Percentiles rank a stretch among this genome's conserved stretches.
Conservation (phyloP, 176 grass and related monocot species). For the sorghum (Sorghum bicolor) region Sorghum_bicolor_NCBIv3 NC_012872.2:47885001-47885500, state of each 20-base stretch:
- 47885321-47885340: neutral
- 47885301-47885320: too few species aligned
- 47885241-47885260: neutral
- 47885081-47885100: neutral
- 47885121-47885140: neutral
- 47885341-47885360: neutral
- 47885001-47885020: neutral
- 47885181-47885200: neutral
- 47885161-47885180: neutral
- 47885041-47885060: neutral
- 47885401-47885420: neutral
- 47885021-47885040: neutral
- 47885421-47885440: neutral
- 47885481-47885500: neutral
- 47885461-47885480: neutral
- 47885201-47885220: neutral
- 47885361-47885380: neutral
- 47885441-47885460: too few species aligned
- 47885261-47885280: neutral
- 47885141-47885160: neutral
- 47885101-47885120: too few species aligned
- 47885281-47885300: neutral
- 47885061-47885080: conserved; percentile 27
- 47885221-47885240: neutral
- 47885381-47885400: neutral